Percentiles rank a stretch among this genome's conserved stretches.
phyloP scores from a whole-genome alignment of 2,329 filamentous ascomycete genomes.

The Cytospora leucostoma region DNA sequence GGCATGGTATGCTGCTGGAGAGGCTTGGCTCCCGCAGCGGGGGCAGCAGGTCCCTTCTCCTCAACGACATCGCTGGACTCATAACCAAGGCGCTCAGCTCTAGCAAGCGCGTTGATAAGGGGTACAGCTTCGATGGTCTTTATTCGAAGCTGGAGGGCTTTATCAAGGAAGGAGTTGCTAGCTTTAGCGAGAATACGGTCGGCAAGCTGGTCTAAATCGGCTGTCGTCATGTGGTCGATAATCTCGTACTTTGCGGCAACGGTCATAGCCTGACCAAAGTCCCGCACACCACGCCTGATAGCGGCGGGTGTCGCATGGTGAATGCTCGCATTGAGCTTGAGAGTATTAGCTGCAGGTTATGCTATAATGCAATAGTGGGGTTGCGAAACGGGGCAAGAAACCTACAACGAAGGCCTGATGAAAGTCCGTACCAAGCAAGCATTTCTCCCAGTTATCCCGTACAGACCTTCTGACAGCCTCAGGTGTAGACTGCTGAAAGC shows the following conservation, averaged over 20 bases:
- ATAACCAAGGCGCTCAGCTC: slow-evolving; percentile 59
- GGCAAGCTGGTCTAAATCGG: slow-evolving; percentile 49
- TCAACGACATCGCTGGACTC: slow-evolving; percentile 52
- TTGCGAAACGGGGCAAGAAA: slow-evolving; percentile 23
- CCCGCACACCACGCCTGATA: slow-evolving; percentile 43
- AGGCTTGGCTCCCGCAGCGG: not conserved
- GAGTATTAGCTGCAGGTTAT: not conserved
- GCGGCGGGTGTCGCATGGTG: slow-evolving; percentile 45
- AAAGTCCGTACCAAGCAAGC: slow-evolving; percentile 52
- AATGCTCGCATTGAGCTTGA: slow-evolving; percentile 52
- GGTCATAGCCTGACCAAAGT: slow-evolving; percentile 50
- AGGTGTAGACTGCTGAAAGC: slow-evolving; percentile 45
- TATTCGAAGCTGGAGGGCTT: slow-evolving; percentile 52
- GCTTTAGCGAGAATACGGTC: slow-evolving; percentile 48
- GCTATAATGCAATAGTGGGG: not conserved
- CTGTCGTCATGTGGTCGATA: slow-evolving; percentile 41
- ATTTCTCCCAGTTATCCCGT: slow-evolving; percentile 54
- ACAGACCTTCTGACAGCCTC: slow-evolving; percentile 51
- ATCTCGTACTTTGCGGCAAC: slow-evolving; percentile 44
- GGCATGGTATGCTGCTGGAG: slow-evolving; percentile 41
- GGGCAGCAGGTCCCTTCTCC: slow-evolving; percentile 36
- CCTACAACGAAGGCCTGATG: slow-evolving; percentile 56
- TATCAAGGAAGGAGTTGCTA: slow-evolving; percentile 54
- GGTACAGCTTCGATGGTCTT: slow-evolving; percentile 55
- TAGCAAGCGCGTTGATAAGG: slow-evolving; percentile 58